Evolutionary conservation across 495 filamentous ascomycete species (phyloP), one percentile per base, ranked within the genome.

Genomic region (Usnea hakonensis): DNA sequence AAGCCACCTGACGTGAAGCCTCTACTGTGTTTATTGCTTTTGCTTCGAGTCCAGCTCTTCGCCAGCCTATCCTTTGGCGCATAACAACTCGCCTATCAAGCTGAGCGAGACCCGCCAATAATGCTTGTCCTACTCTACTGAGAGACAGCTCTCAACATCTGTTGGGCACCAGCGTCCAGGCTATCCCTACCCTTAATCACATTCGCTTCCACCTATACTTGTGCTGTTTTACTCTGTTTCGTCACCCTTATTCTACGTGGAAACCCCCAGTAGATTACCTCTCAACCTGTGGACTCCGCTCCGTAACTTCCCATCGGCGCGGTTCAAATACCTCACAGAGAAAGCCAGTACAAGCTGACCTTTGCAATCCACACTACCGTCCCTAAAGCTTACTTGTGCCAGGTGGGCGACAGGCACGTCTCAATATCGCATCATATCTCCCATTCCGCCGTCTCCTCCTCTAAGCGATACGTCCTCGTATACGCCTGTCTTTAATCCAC

Each of bases 91-190:
- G 32, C 23, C 48, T 21, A 44, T n/a, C 57, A 46, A 30, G 41
- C 57, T 60, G 38, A 60, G 57, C 41, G 23, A 50, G 41, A 38
- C 57, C 57, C 57, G 57, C 57, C 41, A 60, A 60, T 60, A 60
- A 60, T 60, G 41, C 57, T 60, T 30, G 38, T 60, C 57, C 40
- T 60, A 50, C 57, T 30, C 41, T 60, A 30, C 57, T 60, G 41
- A 60, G 57, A 41, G 57, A 60, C 57, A 60, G 40, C 40, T 48
- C 57, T 60, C 26, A 60, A 46, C 41, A 60, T 60, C 57, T 41
- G 40, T 60, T 60, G 41, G 57, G 57, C 57, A 60, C 46, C 46
- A 60, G 46, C 41, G 40, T 44, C 48, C 48, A 53, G 48, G 38
- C 38, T 44, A 44, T 50, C 40, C 19, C 30, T 46, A 60, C 41